These are phyloP conservation scores for Xylariaceae sp. DNA, from an alignment of 2,329 filamentous ascomycete genomes.

Conservation along the genomic window DNA sequence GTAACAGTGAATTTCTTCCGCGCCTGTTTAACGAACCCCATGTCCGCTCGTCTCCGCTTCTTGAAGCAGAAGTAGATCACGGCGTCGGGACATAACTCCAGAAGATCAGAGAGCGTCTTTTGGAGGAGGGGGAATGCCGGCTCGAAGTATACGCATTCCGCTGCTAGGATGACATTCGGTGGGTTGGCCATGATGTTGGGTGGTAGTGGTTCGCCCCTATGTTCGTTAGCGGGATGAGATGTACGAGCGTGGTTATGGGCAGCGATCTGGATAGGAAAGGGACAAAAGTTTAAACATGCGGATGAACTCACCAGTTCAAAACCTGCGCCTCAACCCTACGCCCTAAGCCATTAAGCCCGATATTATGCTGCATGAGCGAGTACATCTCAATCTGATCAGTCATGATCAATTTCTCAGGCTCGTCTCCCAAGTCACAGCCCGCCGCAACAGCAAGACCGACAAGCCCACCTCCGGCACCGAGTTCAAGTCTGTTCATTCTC, in stretches of 20 bases:
- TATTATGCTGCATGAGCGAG: conserved; percentile 81
- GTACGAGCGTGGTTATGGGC: conserved; percentile 27
- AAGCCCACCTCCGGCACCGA: conserved; percentile 88
- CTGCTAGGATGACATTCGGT: conserved; percentile 84
- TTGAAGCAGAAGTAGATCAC: conserved; percentile 88
- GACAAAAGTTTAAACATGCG: background rate
- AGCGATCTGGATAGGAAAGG: background rate
- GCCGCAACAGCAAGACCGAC: conserved; percentile 66
- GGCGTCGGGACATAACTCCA: conserved; percentile 66
- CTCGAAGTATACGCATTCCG: conserved; percentile 97
- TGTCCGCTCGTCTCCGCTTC: conserved; percentile 78
- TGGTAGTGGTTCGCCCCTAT: conserved; percentile 61
- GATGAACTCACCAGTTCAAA: conserved; percentile 70
- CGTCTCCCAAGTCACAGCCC: conserved; percentile 49
- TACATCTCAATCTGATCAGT: conserved; percentile 90
- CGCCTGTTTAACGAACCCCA: conserved; percentile 70
- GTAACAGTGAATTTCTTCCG: conserved; percentile 64
- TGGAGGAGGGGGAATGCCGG: conserved; percentile 88
- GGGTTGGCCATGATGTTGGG: conserved; percentile 51
- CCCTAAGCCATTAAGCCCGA: conserved; percentile 71
- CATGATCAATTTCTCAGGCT: conserved; percentile 60
- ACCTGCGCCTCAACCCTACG: conserved; percentile 63
- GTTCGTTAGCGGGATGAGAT: conserved; percentile 1
- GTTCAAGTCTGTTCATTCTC: conserved; percentile 65
- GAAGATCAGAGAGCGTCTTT: conserved; percentile 70